phyloP scores from a whole-genome alignment of 768 basidiomycete genomes.

The Holtermanniella nyarrowii region DNA sequence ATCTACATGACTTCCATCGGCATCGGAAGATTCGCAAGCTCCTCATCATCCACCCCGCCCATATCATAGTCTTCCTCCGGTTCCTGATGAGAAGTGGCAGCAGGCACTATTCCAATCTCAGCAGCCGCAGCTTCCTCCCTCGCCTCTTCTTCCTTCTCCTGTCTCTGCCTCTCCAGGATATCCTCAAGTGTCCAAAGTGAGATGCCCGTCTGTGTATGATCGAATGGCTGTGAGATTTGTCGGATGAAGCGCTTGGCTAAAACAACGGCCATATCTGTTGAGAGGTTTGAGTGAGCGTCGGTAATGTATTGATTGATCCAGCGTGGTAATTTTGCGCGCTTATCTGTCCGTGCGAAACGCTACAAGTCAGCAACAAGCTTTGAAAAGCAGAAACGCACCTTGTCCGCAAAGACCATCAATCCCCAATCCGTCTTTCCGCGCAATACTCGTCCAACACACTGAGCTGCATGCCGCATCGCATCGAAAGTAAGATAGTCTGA shows the following conservation, averaged over 20 bases:
- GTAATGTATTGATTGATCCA: conserved; percentile 99
- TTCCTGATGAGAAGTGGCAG: conserved; percentile 11
- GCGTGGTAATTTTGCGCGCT: conserved; percentile 81
- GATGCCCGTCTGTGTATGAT: conserved; percentile 88
- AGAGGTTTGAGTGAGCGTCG: conserved; percentile 93
- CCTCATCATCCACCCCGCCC: conserved; percentile 13
- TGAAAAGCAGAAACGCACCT: conserved; percentile 49
- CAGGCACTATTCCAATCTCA: conserved; percentile 1
- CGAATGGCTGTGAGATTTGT: conserved; percentile 95
- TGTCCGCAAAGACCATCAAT: conserved; percentile 97
- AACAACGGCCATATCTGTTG: conserved; percentile 93
- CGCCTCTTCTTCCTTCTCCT: conserved; percentile 57
- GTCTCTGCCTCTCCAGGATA: conserved; percentile 71
- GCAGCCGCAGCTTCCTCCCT: conserved; percentile 36
- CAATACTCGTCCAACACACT: conserved; percentile 94
- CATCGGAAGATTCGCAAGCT: conserved; percentile 16
- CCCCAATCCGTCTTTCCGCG: conserved; percentile 99
- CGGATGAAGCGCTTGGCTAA: conserved; percentile 94
- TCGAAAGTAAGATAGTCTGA: conserved; percentile 98
- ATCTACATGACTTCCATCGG: conserved; percentile 4
- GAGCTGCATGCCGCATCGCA: conserved; percentile 97
- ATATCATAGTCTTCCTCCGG: conserved; percentile 17
- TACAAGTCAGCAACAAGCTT: conserved; percentile 7
- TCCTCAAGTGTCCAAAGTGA: conserved; percentile 93
- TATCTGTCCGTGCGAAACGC: conserved; percentile 37